Evolutionary conservation across 169 alveolate species (phyloP).

Genomic region (Eimeria praecox): DNA sequence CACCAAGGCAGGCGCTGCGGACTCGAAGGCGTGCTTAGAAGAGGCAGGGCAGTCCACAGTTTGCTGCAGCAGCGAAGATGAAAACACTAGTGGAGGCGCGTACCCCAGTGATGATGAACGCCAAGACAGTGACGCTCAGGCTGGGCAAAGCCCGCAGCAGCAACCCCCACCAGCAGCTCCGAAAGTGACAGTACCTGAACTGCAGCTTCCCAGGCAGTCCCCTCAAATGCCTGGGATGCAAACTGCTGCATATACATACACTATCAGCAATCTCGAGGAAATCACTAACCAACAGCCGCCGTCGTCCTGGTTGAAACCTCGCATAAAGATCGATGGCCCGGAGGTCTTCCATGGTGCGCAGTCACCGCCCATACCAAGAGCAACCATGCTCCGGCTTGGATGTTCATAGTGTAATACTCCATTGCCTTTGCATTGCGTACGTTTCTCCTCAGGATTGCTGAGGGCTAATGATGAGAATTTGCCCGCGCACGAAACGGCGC

Average conservation of each 20-base stretch:
- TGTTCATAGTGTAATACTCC: not conserved
- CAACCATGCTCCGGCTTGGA: not conserved
- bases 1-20: constrained; percentile 38
- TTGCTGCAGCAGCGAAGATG: constrained; percentile 76
- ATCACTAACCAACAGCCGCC: constrained; percentile 25
- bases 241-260: constrained; percentile 44
- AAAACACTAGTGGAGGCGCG: not conserved
- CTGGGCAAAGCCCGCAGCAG: constrained; percentile 23
- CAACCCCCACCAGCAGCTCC: not conserved
- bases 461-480: constrained; percentile 69
- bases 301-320: constrained; percentile 64
- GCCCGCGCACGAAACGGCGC: constrained; percentile 60
- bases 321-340: constrained; percentile 69
- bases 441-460: constrained; percentile 29
- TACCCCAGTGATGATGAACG: constrained; percentile 72
- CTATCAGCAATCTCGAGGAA: constrained; percentile 48
- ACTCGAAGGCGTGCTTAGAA: constrained; percentile 12
- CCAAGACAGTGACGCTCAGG: constrained; percentile 61
- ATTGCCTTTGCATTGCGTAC: not conserved
- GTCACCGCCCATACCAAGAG: not conserved
- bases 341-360: constrained; percentile 62
- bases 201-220: constrained; percentile 14
- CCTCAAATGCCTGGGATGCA: constrained; percentile 9
- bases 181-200: not conserved
- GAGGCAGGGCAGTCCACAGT: constrained; percentile 77